Percentiles rank a stretch among this genome's conserved stretches.
These are phyloP conservation scores for Neonectria neomacrospora DNA, from an alignment of 2,329 filamentous ascomycete genomes.

Conservation along the genomic window DNA sequence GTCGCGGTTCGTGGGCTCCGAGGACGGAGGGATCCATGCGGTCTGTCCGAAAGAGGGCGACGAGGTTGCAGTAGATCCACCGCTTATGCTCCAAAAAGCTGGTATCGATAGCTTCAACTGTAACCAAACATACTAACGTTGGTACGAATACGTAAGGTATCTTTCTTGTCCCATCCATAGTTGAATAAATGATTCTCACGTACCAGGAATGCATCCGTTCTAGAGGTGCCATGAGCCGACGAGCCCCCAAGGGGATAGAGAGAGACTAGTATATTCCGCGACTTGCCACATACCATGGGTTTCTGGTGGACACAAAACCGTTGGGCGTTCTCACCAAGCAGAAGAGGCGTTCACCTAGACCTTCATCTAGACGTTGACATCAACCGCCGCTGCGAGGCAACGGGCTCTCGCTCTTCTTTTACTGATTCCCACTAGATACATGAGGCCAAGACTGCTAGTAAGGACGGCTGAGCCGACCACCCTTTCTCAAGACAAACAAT, in stretches of 20 bases:
- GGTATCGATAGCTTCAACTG: background rate
- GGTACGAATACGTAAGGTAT: background rate
- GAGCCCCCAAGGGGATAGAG: too few species aligned
- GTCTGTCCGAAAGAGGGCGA: background rate
- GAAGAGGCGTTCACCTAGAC: conserved; percentile 2
- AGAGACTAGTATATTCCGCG: background rate
- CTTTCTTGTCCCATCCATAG: background rate
- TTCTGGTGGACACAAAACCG: background rate
- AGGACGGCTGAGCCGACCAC: background rate
- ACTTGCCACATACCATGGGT: background rate
- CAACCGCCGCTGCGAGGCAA: conserved; percentile 3
- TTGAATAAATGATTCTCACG: background rate
- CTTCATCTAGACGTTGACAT: conserved; percentile 4
- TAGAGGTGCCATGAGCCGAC: background rate
- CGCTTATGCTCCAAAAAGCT: background rate
- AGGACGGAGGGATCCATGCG: background rate
- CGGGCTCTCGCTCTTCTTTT: background rate
- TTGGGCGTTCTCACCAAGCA: background rate
- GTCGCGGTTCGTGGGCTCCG: background rate
- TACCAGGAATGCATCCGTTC: background rate
- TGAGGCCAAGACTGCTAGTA: background rate
- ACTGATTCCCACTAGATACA: background rate
- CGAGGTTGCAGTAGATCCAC: background rate
- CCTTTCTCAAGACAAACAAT: background rate
- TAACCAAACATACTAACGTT: background rate